A percentile compares a stretch with the other conserved stretches of the same genome.
Conservation (phyloP, 2,329 filamentous ascomycete species). For the Nemania abortiva region DNA sequence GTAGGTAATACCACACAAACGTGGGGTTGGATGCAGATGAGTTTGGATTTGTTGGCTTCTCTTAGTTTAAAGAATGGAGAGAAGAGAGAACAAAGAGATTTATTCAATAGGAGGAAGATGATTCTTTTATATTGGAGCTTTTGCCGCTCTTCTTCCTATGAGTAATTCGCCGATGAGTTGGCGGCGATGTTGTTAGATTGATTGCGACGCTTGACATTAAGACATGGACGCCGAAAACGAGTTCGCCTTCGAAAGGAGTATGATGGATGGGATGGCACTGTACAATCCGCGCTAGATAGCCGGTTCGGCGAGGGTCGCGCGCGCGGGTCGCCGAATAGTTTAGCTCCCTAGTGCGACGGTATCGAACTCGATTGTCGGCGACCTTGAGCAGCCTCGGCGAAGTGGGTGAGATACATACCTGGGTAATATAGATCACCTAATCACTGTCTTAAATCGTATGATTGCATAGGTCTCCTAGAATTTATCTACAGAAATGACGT, state of each 20-base stretch:
- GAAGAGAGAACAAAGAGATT: background rate
- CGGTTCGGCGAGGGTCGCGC: slow-evolving; percentile 21
- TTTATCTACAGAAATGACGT: too few relatives aligned
- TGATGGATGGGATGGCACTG: background rate
- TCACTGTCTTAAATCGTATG: background rate
- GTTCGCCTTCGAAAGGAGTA: background rate
- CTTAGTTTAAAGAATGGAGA: background rate
- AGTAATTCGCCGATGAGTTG: slow-evolving; percentile 29
- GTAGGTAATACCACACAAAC: background rate
- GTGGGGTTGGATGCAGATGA: slow-evolving; percentile 9
- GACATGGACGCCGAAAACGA: slow-evolving; percentile 18
- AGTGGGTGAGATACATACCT: background rate
- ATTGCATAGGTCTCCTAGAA: background rate
- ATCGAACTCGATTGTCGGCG: slow-evolving; percentile 21
- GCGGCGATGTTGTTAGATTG: slow-evolving; percentile 24
- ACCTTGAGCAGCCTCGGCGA: background rate
- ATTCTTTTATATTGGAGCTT: background rate
- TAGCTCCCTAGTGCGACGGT: background rate
- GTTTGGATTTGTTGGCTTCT: background rate
- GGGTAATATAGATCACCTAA: background rate
- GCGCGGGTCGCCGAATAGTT: slow-evolving; percentile 26
- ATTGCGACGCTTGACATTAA: background rate
- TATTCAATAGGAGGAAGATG: background rate
- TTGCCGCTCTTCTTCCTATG: background rate
- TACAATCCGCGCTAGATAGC: background rate